A percentile compares a stretch with the other conserved stretches of the same genome.
These are phyloP conservation scores for Mucor piriformis DNA, from an alignment of 371 early-diverging fungal species.

Conservation along the genomic window DNA sequence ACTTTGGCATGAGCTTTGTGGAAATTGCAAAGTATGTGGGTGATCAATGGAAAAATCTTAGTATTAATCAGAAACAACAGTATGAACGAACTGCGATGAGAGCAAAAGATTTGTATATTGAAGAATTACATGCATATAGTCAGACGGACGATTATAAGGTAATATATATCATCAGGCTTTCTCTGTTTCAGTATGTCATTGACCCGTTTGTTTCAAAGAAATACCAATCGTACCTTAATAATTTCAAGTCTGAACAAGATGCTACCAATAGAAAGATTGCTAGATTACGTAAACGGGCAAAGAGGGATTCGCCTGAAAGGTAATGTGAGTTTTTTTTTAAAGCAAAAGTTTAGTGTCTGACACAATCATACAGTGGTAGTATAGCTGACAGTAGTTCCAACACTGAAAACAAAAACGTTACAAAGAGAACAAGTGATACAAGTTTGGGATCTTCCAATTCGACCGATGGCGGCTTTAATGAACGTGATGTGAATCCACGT, in stretches of 20 bases:
- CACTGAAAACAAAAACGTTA: not conserved
- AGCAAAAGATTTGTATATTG: conserved; percentile 46
- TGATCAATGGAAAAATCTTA: conserved; percentile 50
- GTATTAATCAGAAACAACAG: conserved; percentile 26
- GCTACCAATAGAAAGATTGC: conserved; percentile 26
- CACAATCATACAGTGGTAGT: conserved; percentile 21
- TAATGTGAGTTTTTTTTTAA: not conserved
- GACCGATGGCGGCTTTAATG: not conserved
- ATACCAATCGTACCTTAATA: conserved; percentile 41
- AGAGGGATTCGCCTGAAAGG: conserved; percentile 24
- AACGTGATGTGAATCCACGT: not conserved
- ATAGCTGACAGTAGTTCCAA: conserved; percentile 21
- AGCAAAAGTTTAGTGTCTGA: too few species aligned
- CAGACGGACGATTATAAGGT: conserved; percentile 44
- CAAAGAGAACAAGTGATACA: not conserved
- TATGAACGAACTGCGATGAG: conserved; percentile 45
- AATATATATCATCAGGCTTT: not conserved
- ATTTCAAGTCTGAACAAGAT: conserved; percentile 47
- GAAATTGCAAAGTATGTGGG: conserved; percentile 57
- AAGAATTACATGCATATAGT: conserved; percentile 36
- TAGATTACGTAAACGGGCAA: conserved; percentile 27
- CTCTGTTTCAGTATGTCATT: not conserved
- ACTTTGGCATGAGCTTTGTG: conserved; percentile 46
- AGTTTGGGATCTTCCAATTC: conserved; percentile 6
- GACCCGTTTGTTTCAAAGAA: conserved; percentile 13